Conservation (phyloP, 805 yeast genomes). For the Wickerhamomyces queroliae region DNA sequence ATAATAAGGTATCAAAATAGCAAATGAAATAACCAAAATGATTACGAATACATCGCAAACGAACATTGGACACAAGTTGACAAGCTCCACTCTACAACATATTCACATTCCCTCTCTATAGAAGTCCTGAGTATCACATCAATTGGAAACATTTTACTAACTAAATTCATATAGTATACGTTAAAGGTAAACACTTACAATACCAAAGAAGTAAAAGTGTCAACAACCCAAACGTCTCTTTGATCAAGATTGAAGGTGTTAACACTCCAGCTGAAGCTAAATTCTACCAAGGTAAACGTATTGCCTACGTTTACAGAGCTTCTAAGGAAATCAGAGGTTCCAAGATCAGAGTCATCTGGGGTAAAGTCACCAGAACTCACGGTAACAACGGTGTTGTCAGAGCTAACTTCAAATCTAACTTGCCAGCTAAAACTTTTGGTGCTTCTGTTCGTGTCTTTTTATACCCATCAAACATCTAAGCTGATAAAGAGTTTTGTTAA, state of each 20-base stretch:
- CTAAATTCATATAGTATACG: constrained; percentile 70
- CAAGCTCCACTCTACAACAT: too few relatives aligned
- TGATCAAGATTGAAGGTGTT: constrained; percentile 97
- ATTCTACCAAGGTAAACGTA: constrained; percentile 99
- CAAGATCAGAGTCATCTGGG: constrained; percentile 99
- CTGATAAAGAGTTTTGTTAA: constrained; percentile 4
- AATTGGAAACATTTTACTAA: constrained; percentile 11
- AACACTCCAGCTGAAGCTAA: constrained; percentile 87
- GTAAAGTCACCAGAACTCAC: constrained; percentile 98
- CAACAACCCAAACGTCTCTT: constrained; percentile 96
- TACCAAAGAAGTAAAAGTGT: constrained; percentile 99
- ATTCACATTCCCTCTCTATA: not conserved
- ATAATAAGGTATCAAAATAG: too few relatives aligned
- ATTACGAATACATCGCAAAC: too few relatives aligned
- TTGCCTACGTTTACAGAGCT: constrained; percentile 99
- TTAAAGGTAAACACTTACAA: constrained; percentile 99
- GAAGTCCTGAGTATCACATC: not conserved
- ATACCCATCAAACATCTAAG: constrained; percentile 99
- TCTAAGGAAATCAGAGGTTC: constrained; percentile 97
- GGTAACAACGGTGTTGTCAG: constrained; percentile 98
- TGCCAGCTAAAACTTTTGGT: constrained; percentile 99
- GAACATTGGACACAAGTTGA: too few relatives aligned
- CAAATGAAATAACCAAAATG: too few relatives aligned
- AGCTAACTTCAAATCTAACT: constrained; percentile 98
- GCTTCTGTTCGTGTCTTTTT: constrained; percentile 99